Evolutionary conservation across 2,329 filamentous ascomycete genomes (phyloP).

Genomic region (Seiridium cupressi): DNA sequence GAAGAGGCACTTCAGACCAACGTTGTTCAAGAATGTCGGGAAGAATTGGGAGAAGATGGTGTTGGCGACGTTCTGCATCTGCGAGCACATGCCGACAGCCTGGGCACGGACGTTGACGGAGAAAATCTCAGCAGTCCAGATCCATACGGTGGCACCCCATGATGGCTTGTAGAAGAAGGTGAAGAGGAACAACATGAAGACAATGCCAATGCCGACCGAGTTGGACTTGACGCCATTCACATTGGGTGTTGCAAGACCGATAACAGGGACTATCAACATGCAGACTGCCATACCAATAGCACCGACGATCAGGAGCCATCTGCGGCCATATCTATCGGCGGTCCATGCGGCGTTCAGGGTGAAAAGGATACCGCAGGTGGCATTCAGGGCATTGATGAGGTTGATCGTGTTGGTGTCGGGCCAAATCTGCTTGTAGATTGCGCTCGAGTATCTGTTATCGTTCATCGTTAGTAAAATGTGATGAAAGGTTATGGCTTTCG

Average conservation of each 20-base stretch:
- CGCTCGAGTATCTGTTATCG: slow-evolving; percentile 60
- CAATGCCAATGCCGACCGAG: slow-evolving; percentile 64
- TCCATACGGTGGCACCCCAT: slow-evolving; percentile 70
- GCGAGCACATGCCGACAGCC: slow-evolving; percentile 64
- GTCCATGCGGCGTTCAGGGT: slow-evolving; percentile 73
- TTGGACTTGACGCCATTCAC: slow-evolving; percentile 52
- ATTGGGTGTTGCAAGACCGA: slow-evolving; percentile 50
- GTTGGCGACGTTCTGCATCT: slow-evolving; percentile 64
- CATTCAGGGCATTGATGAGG: slow-evolving; percentile 73
- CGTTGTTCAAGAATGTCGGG: slow-evolving; percentile 62
- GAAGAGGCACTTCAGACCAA: slow-evolving; percentile 41
- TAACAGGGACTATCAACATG: slow-evolving; percentile 62
- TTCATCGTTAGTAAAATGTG: not conserved
- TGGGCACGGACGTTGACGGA: slow-evolving; percentile 71
- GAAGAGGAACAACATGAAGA: slow-evolving; percentile 66
- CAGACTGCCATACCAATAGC: slow-evolving; percentile 67
- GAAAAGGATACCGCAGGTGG: slow-evolving; percentile 70
- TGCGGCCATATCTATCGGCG: slow-evolving; percentile 68
- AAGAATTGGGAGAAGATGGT: slow-evolving; percentile 70
- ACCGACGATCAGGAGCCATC: slow-evolving; percentile 67
- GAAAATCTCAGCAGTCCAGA: slow-evolving; percentile 69
- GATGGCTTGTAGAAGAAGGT: slow-evolving; percentile 68
- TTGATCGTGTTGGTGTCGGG: slow-evolving; percentile 57
- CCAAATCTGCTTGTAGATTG: slow-evolving; percentile 72
- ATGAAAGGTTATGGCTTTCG: not conserved